Evolutionary conservation across 306 rosid species (phyloP), one percentile per base, ranked within the genome.

Genomic region (Acacia crassicarpa): DNA sequence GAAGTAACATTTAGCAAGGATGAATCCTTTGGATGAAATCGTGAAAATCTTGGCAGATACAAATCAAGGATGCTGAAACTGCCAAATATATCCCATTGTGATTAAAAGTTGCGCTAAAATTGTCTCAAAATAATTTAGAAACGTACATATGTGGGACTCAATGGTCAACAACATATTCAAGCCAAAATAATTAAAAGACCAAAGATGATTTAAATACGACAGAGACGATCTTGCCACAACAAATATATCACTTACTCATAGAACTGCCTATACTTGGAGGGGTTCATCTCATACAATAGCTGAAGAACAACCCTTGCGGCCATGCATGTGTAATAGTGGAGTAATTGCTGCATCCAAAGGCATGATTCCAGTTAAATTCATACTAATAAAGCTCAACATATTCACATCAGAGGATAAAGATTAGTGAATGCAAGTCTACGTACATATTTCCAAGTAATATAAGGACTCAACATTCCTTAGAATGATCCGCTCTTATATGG

Each of bases 241-340:
- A 41, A 68, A 11, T 19, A 43, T 67, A 61, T 30, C 33, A 91
- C 99, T 87, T 92, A 93, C 99, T 95, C 90, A 15, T 95, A 95
- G 72, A 95, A 87, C 97, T 97, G 92, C 59, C 93, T 89, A 83
- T 95, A 93, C 59, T 92, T 87, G 2, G 93, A 89, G 4, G 99
- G 99, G 20, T 95, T 93, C 98, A 95, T 95, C 88, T 95, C 99
- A 79, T 95, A 90, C 44, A 95, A 82, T 85, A 93, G 99, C 86
- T 85, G 91, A 88, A 95, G 87, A 69, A 95, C 99, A 35, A 94
- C 92, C 94, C 97, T 89, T 85, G 88, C 98, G 77, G 99, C 99
- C 86, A 92, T 93, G 84, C 87, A 88, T 4, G 99, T 95, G 89
- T 93, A 95, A 81, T 95, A 95, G 84, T 93, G 92, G 87, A 95